Evolutionary conservation across 441 rosid species (phyloP).

Genomic region (Theobroma grandiflorum): DNA sequence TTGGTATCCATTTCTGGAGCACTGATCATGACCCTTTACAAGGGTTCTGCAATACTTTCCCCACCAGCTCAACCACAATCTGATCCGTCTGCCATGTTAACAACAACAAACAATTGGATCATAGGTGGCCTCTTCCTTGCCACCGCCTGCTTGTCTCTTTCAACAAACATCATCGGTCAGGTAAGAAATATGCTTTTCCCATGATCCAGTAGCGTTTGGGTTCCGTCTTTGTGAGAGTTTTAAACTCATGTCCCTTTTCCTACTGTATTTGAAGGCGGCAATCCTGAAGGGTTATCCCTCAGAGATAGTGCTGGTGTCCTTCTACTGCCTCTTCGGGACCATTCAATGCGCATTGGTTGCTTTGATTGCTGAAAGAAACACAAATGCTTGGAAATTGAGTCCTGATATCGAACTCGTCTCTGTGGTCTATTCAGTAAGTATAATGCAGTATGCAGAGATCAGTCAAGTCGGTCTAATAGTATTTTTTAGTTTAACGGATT

Average conservation of each 20-base stretch:
- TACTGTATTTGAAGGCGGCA: slow-evolving; percentile 46
- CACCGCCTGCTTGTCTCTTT: slow-evolving; percentile 40
- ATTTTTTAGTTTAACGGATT: too few species aligned
- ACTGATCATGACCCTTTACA: slow-evolving; percentile 42
- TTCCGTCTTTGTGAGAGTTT: background rate
- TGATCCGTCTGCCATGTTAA: background rate
- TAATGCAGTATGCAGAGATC: too few species aligned
- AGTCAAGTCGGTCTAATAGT: too few species aligned
- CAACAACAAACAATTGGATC: slow-evolving; percentile 44
- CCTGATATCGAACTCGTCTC: slow-evolving; percentile 46
- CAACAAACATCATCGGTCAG: slow-evolving; percentile 43
- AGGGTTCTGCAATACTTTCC: slow-evolving; percentile 46
- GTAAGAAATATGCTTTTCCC: slow-evolving; percentile 18
- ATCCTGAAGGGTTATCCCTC: slow-evolving; percentile 54
- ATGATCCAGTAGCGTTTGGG: background rate
- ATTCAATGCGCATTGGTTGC: slow-evolving; percentile 53
- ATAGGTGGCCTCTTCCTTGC: slow-evolving; percentile 52
- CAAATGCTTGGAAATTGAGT: slow-evolving; percentile 55
- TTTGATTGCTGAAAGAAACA: slow-evolving; percentile 48
- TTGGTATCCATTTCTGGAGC: slow-evolving; percentile 53
- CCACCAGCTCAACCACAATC: background rate
- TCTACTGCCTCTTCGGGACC: slow-evolving; percentile 56
- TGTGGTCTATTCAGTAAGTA: slow-evolving; percentile 51
- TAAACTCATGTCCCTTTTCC: background rate
- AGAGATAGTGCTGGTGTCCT: slow-evolving; percentile 48